Percentiles rank a stretch among this genome's conserved stretches.
Evolutionary conservation across 305 asterid species (phyloP).

Genomic region (Fraxinus baroniana): DNA sequence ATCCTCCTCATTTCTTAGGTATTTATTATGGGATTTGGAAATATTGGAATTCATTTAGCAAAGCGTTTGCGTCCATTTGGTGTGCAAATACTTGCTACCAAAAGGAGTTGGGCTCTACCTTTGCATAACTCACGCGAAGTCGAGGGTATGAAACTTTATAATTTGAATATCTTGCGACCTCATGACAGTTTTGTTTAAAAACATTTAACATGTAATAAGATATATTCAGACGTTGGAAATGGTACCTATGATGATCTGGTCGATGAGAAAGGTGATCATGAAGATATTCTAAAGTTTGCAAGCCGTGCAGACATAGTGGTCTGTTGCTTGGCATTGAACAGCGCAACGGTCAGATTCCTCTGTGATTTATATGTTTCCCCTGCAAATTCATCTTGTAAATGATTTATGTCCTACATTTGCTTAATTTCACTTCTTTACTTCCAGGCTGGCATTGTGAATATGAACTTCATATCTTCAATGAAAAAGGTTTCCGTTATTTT

Average conservation of each 20-base stretch:
- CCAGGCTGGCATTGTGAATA: slow-evolving; percentile 78
- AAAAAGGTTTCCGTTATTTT: slow-evolving; percentile 54
- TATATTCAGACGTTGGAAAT: slow-evolving; percentile 32
- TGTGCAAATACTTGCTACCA: slow-evolving; percentile 88
- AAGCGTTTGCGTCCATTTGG: slow-evolving; percentile 87
- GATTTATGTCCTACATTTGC: not conserved
- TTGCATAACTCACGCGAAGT: slow-evolving; percentile 35
- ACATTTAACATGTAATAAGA: slow-evolving; percentile 16
- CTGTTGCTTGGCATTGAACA: slow-evolving; percentile 81
- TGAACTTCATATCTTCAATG: slow-evolving; percentile 77
- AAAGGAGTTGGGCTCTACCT: slow-evolving; percentile 70
- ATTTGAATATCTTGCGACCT: not conserved
- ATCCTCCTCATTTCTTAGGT: slow-evolving; percentile 40
- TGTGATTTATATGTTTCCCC: not conserved
- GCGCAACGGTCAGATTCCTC: slow-evolving; percentile 55
- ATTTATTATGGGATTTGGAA: slow-evolving; percentile 81
- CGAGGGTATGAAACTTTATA: slow-evolving; percentile 42
- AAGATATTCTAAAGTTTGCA: slow-evolving; percentile 63
- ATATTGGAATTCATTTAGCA: slow-evolving; percentile 82
- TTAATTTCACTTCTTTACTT: slow-evolving; percentile 23
- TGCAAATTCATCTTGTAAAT: not conserved
- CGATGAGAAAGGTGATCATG: slow-evolving; percentile 82
- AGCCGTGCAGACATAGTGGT: slow-evolving; percentile 76
- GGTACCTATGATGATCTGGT: slow-evolving; percentile 45
- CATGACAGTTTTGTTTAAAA: not conserved